Evolutionary conservation across 2,329 filamentous ascomycete genomes (phyloP).

Genomic region (Zopfia rhizophila): DNA sequence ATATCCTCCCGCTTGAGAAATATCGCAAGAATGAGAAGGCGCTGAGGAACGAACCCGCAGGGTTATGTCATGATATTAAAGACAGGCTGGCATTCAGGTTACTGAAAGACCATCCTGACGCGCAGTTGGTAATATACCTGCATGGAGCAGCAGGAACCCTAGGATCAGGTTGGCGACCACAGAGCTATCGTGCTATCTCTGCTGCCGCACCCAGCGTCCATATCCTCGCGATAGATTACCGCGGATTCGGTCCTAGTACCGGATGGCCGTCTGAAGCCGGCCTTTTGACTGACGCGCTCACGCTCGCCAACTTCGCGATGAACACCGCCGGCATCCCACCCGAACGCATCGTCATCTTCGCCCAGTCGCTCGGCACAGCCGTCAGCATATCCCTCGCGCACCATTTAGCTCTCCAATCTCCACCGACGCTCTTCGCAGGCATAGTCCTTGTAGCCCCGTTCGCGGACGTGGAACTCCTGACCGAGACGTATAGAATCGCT

Average conservation of each 20-base stretch:
- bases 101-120: slow-evolving; percentile 70
- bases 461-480: slow-evolving; percentile 63
- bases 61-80: slow-evolving; percentile 65
- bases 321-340: slow-evolving; percentile 63
- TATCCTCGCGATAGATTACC: slow-evolving; percentile 69
- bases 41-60: slow-evolving; percentile 55
- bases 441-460: slow-evolving; percentile 68
- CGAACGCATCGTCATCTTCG: slow-evolving; percentile 67
- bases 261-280: slow-evolving; percentile 67
- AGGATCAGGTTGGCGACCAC: slow-evolving; percentile 64
- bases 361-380: slow-evolving; percentile 69
- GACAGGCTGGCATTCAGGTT: slow-evolving; percentile 69
- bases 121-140: slow-evolving; percentile 71
- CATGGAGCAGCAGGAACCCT: slow-evolving; percentile 68
- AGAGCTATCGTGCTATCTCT: slow-evolving; percentile 67
- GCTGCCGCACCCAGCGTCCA: slow-evolving; percentile 64
- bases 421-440: slow-evolving; percentile 63
- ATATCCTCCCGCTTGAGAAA: slow-evolving; percentile 59
- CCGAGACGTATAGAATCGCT: slow-evolving; percentile 67
- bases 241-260: slow-evolving; percentile 67
- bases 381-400: slow-evolving; percentile 59
- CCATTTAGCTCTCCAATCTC: slow-evolving; percentile 54
- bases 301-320: slow-evolving; percentile 65
- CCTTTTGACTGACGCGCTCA: slow-evolving; percentile 64
- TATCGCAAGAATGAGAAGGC: slow-evolving; percentile 57